Evolutionary conservation across 2,329 filamentous ascomycete genomes (phyloP), one percentile per base, ranked within the genome.

Genomic region (Aspergillus bombycis): DNA sequence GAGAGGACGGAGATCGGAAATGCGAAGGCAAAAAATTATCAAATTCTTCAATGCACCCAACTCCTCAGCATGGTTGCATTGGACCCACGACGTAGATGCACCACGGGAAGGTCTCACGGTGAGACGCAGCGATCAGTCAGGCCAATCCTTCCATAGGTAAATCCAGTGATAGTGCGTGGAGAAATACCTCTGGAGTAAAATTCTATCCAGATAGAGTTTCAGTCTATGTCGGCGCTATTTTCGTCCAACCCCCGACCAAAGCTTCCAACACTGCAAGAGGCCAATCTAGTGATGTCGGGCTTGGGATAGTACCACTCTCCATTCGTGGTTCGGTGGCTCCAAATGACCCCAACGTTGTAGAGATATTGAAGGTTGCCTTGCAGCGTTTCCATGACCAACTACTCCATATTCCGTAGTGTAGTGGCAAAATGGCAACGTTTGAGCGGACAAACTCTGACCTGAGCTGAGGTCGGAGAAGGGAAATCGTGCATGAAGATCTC

Each of bases 71-170:
- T 55, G 26, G 26, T 55, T 55, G 52, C 52, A 32, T 46, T 21
- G 55, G 55, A 57, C 55, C 55, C 55, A 57, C 55, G 55, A 57
- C 23, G 32, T 26, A 36, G 52, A 11, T 38, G 57, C 38, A 50
- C 23, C 41, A 50, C 43, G 58, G 52, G 41, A 55, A 60, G 61
- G 55, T 58, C 56, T 62, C 61, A 62, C 61, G 12, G 56, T 58
- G 61, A 62, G 61, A 62, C 60, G 55, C 52, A 55, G 52, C 52
- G 52, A 55, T 55, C 52, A 38, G 43, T 38, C 30, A n/a, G 46
- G 32, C 45, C 32, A 28, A 23, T 50, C 14, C 43, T 55, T 14
- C 52, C 38, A 46, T 28, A 43, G 43, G 53, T 52, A 53, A 54
- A 55, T 19, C 21, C 23, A 38, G n/a, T 38, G n/a, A 38, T 32